Base-by-base conservation (phyloP, 371 early-diverging fungal species). In the Basidiobolus meristosporus region DNA sequence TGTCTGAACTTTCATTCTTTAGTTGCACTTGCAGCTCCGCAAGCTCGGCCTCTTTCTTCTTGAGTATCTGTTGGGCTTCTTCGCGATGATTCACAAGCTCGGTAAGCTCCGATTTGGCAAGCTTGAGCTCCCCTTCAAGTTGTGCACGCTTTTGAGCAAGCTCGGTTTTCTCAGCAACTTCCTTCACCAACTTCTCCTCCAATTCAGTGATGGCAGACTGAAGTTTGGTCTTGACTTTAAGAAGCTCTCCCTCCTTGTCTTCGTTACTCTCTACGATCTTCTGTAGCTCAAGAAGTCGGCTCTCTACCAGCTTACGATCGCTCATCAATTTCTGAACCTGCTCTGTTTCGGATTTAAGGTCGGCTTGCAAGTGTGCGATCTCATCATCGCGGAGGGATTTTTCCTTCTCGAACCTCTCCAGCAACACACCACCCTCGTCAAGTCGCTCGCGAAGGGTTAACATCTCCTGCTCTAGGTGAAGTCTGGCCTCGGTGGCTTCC, bases 341-440 rank as follows among this genome's bases (percentile, higher is more conserved):
- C n/a, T 58, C 63, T 1, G 46, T 18, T 22, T 65, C 65, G 3
- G 43, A 43, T 26, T 49, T 43, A 6, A 68, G 33, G 28, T 74
- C 72, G 1, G 50, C 48, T 40, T 73, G 68, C 11, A 72, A 53
- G 30, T 71, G 62, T 38, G 63, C 46, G 22, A 76, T 49, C 31
- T 66, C 65, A 9, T 60, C 51, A 26, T 73, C 74, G 19, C 60
- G 62, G 16, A 46, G 38, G 5, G 48, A 44, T n/a, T 62, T 59
- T 26, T 73, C 73, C 41, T 73, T 71, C 36, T 79, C 78, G 23
- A 79, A 42, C n/a, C 68, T 50, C 33, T 69, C 73, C 31, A 69
- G 48, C 1, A 53, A 45, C 7, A 47, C 52, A 0, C 36, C 41
- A 35, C 68, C 70, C 30, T 57, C 56, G 1, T 48, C 57, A 22